phyloP scores from a whole-genome alignment of 495 filamentous ascomycete species.

The Xylaria grammica region DNA sequence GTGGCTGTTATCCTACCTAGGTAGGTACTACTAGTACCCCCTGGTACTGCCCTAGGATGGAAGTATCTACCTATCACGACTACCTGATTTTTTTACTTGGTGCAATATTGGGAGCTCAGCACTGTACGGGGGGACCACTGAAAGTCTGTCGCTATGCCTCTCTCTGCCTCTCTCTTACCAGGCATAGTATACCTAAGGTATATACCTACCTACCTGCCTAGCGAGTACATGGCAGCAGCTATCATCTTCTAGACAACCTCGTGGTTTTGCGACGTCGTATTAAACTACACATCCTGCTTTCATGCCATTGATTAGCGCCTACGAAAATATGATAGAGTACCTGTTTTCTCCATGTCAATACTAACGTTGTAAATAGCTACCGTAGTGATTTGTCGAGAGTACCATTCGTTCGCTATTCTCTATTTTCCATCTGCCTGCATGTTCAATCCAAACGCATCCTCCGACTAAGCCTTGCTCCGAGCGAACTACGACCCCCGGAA shows the following conservation, averaged over 20 bases:
- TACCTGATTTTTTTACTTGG: too few species aligned
- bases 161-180: too few species aligned
- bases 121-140: too few species aligned
- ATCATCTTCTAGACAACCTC: too few species aligned
- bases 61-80: too few species aligned
- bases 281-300: slow-evolving; percentile 12
- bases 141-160: too few species aligned
- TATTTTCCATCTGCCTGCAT: neutral
- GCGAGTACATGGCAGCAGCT: neutral
- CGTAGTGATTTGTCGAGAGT: neutral
- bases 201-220: neutral
- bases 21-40: too few species aligned
- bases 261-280: slow-evolving; percentile 19
- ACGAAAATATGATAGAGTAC: slow-evolving; percentile 9
- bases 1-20: too few species aligned
- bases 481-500: slow-evolving; percentile 8
- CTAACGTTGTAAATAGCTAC: slow-evolving; percentile 8
- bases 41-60: too few species aligned
- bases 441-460: neutral
- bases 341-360: neutral
- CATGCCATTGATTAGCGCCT: slow-evolving; percentile 16
- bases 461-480: slow-evolving; percentile 1
- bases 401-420: neutral
- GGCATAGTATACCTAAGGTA: too few species aligned
- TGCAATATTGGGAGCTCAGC: too few species aligned